Base-by-base conservation (phyloP, 768 basidiomycete species). In the Termitomyces sp. region DNA sequence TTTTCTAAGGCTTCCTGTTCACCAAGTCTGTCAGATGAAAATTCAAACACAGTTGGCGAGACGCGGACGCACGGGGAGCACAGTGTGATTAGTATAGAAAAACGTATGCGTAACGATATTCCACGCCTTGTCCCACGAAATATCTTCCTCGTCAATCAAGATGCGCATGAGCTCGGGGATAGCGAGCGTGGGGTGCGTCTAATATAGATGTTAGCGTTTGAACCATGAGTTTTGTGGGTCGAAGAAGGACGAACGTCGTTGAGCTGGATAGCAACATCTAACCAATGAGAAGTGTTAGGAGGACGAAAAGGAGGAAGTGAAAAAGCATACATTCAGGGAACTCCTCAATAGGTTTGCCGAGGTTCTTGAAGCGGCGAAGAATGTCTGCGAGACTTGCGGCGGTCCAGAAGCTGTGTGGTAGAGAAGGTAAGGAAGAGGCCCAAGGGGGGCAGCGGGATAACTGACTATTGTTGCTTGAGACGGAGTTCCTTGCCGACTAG, bases 1-100 rank as follows among this genome's bases (percentile, higher is more conserved):
- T 92, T 97, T 77, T 92, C 89, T 24, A 91, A 72, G 1, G 89
- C 89, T 77, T 91, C 89, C 87, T 88, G 61, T 28, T 62, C 53
- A 44, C 35, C 22, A 18, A 16, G 14, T 18, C 36, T 16, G 24
- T 14, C 35, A 10, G 14, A 50, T 16, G 32, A 13, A 9, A 6
- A n/a, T 20, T 16, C 4, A 10, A 33, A 10, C 12, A n/a, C 3
- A 13, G 13, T 14, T 16, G 6, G 16, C 24, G 22, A 50, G 33
- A 36, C 5, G 16, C 50, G 49, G 64, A 80, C 84, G 65, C 42
- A 88, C 92, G 24, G 93, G 91, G 32, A 97, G 77, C 32, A 98
- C 94, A 8, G 92, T 94, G 72, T 94, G 94, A 70, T 96, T 97
- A 10, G 94, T 98, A 76, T 94, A 98, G 72, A 91, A 94, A 77